Conservation (phyloP, 2,329 filamentous ascomycete species). For the Botrytis galanthina region DNA sequence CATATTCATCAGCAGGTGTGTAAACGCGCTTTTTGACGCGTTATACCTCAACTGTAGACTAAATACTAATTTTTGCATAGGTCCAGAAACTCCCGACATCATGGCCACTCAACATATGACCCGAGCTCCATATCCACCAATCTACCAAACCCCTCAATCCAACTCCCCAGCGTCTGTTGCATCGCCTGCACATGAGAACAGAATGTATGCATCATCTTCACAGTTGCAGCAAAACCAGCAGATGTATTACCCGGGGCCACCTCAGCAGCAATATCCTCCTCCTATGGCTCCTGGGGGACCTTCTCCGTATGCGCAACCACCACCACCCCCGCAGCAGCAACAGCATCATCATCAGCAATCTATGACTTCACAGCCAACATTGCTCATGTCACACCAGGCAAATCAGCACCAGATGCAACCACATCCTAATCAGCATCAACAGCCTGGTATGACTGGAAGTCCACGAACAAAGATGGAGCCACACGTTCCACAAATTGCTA, state of each 20-base stretch:
- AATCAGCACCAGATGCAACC: slow-evolving; percentile 59
- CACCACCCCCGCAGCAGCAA: slow-evolving; percentile 44
- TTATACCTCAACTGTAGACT: slow-evolving; percentile 16
- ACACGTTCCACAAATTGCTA: slow-evolving; percentile 61
- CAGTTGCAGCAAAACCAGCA: slow-evolving; percentile 77
- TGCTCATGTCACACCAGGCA: slow-evolving; percentile 64
- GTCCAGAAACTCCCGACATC: slow-evolving; percentile 59
- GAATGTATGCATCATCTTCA: slow-evolving; percentile 77
- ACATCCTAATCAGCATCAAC: slow-evolving; percentile 52
- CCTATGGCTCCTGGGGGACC: slow-evolving; percentile 63
- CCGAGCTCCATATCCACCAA: slow-evolving; percentile 75
- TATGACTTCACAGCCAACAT: slow-evolving; percentile 62
- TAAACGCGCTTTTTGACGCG: slow-evolving; percentile 23
- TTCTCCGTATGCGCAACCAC: slow-evolving; percentile 58
- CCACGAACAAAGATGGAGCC: slow-evolving; percentile 63
- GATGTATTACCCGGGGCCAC: slow-evolving; percentile 64
- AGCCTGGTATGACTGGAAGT: slow-evolving; percentile 59
- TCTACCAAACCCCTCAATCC: slow-evolving; percentile 90
- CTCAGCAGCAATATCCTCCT: slow-evolving; percentile 58
- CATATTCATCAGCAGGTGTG: slow-evolving; percentile 83
- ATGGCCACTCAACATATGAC: slow-evolving; percentile 67
- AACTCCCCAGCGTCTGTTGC: slow-evolving; percentile 92
- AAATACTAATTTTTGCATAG: slow-evolving; percentile 28
- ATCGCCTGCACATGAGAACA: slow-evolving; percentile 86
- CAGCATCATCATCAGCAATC: slow-evolving; percentile 48